Evolutionary conservation across 352 stramenopile species (phyloP).

Genomic region (Pythium coloratum): DNA sequence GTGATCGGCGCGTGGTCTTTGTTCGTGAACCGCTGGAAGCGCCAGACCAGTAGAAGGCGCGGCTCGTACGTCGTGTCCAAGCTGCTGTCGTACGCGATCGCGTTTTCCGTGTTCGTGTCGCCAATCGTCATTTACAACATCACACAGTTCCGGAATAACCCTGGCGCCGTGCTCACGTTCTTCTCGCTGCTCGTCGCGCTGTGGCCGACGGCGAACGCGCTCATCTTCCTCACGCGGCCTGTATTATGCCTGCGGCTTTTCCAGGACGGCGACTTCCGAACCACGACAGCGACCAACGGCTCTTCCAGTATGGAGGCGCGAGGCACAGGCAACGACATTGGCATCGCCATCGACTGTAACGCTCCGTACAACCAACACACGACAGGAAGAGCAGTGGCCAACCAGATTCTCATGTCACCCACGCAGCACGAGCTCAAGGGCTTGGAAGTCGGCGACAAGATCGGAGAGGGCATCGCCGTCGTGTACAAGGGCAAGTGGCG

Average conservation of each 20-base stretch:
- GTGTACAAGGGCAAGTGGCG: conserved; percentile 97
- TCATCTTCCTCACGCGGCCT: conserved; percentile 74
- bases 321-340: not conserved
- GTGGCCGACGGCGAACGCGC: conserved; percentile 77
- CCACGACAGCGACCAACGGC: conserved; percentile 3
- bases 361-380: conserved; percentile 23
- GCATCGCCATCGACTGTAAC: conserved; percentile 6
- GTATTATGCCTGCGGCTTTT: conserved; percentile 62
- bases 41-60: conserved; percentile 31
- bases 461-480: conserved; percentile 80
- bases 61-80: conserved; percentile 76
- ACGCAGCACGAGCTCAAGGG: conserved; percentile 77
- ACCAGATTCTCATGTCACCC: conserved; percentile 26
- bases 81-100: conserved; percentile 73
- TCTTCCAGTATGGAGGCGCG: conserved; percentile 15
- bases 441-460: conserved; percentile 81
- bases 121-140: conserved; percentile 71
- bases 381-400: not conserved
- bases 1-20: conserved; percentile 60
- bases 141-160: conserved; percentile 40
- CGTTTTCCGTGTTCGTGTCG: conserved; percentile 73
- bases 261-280: conserved; percentile 19
- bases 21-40: conserved; percentile 54
- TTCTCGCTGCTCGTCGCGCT: conserved; percentile 61
- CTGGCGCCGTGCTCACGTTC: conserved; percentile 17